Percentiles rank a stretch among this genome's conserved stretches.
Evolutionary conservation across 2,329 filamentous ascomycete species (phyloP).

Genomic region (Fusarium sp.): DNA sequence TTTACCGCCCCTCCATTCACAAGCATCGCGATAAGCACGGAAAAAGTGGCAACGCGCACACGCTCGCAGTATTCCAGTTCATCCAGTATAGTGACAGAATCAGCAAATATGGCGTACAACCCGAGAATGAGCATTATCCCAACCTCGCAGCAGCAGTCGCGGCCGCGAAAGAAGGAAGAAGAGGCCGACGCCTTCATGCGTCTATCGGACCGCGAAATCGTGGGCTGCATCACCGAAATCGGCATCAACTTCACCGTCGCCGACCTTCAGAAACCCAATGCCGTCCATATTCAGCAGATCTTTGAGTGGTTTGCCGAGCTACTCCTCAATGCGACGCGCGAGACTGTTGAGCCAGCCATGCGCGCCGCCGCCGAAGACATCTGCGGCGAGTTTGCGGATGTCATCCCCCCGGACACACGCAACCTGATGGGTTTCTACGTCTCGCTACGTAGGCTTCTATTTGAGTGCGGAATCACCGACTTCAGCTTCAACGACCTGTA

Average conservation of each 20-base stretch:
- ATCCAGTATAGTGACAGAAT: not conserved
- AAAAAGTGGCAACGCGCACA: slow-evolving; percentile 9
- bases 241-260: slow-evolving; percentile 88
- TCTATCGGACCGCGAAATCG: slow-evolving; percentile 81
- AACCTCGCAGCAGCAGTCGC: slow-evolving; percentile 61
- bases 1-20: slow-evolving; percentile 35
- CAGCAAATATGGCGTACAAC: slow-evolving; percentile 66
- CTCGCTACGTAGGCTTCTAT: slow-evolving; percentile 80
- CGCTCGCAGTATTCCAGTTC: not conserved
- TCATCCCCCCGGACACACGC: slow-evolving; percentile 87
- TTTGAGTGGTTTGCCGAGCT: slow-evolving; percentile 98
- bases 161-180: slow-evolving; percentile 69
- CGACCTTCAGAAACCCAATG: slow-evolving; percentile 93
- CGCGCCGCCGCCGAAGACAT: slow-evolving; percentile 89
- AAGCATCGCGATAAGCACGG: slow-evolving; percentile 18
- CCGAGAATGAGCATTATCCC: slow-evolving; percentile 72
- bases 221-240: slow-evolving; percentile 96
- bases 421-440: slow-evolving; percentile 97
- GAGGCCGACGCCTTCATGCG: slow-evolving; percentile 71
- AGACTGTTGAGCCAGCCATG: slow-evolving; percentile 96
- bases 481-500: slow-evolving; percentile 95
- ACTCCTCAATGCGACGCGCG: slow-evolving; percentile 91
- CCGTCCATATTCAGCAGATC: slow-evolving; percentile 94
- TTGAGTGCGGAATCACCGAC: slow-evolving; percentile 91
- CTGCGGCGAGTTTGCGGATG: slow-evolving; percentile 84